Conservation (phyloP, 441 rosid genomes). For the Codiaeum variegatum region DNA sequence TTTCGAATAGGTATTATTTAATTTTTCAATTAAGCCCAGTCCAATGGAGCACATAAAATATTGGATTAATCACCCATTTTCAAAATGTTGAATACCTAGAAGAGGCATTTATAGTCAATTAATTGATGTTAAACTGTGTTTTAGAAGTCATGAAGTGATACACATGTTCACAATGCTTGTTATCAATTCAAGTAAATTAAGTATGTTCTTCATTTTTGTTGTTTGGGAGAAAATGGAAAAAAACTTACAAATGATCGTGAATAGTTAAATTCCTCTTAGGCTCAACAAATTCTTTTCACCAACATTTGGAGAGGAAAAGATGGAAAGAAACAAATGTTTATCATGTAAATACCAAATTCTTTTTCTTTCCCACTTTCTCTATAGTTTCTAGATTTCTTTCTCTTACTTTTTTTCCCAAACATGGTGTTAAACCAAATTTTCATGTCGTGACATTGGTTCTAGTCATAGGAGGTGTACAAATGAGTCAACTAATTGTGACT, state of each 20-base stretch:
- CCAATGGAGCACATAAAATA: slow-evolving; percentile 26
- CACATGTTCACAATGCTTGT: neutral
- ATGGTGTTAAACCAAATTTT: too few species aligned
- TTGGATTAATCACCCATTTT: neutral
- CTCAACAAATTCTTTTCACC: too few species aligned
- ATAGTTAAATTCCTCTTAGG: too few species aligned
- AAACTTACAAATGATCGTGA: too few species aligned
- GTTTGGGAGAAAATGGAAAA: too few species aligned
- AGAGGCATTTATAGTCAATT: neutral
- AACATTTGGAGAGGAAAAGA: too few species aligned
- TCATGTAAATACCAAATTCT: too few species aligned
- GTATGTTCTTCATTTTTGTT: neutral
- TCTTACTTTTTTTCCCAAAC: too few species aligned
- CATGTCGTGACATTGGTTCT: neutral
- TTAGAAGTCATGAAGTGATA: neutral
- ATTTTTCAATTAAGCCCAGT: neutral
- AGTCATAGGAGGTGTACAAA: neutral
- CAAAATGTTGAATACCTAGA: neutral
- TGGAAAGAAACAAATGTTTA: too few species aligned
- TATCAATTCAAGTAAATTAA: neutral
- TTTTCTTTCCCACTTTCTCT: too few species aligned
- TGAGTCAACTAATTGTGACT: too few species aligned
- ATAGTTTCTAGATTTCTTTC: too few species aligned
- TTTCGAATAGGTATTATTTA: slow-evolving; percentile 4
- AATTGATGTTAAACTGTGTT: neutral